Conservation (phyloP, 805 yeast genomes). For the Saccharomycopsis babjevae region DNA sequence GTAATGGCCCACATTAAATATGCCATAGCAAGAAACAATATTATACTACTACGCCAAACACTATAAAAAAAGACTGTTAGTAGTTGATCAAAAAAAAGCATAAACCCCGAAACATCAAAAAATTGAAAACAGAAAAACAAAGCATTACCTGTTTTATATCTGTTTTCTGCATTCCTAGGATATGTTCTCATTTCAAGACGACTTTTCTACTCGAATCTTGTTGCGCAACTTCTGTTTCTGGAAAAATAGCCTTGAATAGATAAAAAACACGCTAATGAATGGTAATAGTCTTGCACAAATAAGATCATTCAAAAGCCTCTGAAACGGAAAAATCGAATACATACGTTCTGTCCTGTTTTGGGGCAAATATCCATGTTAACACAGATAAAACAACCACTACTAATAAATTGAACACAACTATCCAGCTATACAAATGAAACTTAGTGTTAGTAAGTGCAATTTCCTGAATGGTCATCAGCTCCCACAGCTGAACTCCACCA, state of each 20-base stretch:
- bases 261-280: no score
- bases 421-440: conserved; percentile 38
- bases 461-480: neutral
- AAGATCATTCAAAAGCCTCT: no score
- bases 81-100: neutral
- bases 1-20: conserved; percentile 91
- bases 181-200: no score
- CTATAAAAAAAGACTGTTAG: conserved; percentile 21
- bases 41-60: conserved; percentile 64
- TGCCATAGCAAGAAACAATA: conserved; percentile 65
- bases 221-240: no score
- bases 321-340: conserved; percentile 21
- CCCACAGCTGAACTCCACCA: conserved; percentile 8
- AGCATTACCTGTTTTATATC: no score
- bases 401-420: conserved; percentile 55
- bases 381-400: conserved; percentile 48
- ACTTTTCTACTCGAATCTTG: no score
- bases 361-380: conserved; percentile 79
- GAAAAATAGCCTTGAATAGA: no score
- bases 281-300: no score
- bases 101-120: neutral
- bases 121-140: neutral
- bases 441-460: neutral
- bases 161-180: no score
- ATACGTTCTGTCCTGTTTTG: conserved; percentile 66